These are phyloP conservation scores for Saccharomycopsis babjevae DNA, from an alignment of 805 yeast genomes.

Conservation along the genomic window DNA sequence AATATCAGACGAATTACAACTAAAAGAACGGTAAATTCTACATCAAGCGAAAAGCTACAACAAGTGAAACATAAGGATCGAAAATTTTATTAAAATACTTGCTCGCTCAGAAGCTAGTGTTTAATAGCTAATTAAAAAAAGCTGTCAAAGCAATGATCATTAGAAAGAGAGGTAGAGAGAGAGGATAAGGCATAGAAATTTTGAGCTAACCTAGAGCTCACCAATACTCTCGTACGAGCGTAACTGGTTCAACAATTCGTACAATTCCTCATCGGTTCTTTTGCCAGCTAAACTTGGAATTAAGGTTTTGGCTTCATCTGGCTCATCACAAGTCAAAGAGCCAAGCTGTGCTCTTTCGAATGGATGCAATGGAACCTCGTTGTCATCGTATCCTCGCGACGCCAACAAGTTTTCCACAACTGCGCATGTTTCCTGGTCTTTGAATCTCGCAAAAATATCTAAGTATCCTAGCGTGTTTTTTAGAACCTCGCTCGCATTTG, in stretches of 20 bases:
- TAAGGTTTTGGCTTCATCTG: constrained; percentile 91
- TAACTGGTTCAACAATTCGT: constrained; percentile 77
- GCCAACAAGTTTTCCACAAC: constrained; percentile 85
- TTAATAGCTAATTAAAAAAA: too few relatives aligned
- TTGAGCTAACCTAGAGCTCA: neutral
- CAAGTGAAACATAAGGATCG: too few relatives aligned
- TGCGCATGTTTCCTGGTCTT: constrained; percentile 83
- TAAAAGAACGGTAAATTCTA: too few relatives aligned
- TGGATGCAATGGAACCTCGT: constrained; percentile 52
- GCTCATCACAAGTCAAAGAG: constrained; percentile 87
- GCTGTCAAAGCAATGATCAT: neutral
- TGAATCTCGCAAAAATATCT: constrained; percentile 77
- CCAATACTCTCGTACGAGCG: constrained; percentile 42
- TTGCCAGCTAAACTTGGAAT: constrained; percentile 80
- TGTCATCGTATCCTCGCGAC: constrained; percentile 55
- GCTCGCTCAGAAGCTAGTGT: too few relatives aligned
- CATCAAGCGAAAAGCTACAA: too few relatives aligned
- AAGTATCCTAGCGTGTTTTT: constrained; percentile 86
- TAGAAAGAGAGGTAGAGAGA: neutral
- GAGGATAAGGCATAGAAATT: neutral
- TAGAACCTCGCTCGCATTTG: constrained; percentile 77
- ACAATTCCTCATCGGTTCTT: constrained; percentile 78
- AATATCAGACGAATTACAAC: too few relatives aligned
- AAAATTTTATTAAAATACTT: too few relatives aligned
- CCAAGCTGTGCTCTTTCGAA: constrained; percentile 89